Base-by-base conservation (phyloP, 352 stramenopile genomes). In the Phytophthora pisi region DNA sequence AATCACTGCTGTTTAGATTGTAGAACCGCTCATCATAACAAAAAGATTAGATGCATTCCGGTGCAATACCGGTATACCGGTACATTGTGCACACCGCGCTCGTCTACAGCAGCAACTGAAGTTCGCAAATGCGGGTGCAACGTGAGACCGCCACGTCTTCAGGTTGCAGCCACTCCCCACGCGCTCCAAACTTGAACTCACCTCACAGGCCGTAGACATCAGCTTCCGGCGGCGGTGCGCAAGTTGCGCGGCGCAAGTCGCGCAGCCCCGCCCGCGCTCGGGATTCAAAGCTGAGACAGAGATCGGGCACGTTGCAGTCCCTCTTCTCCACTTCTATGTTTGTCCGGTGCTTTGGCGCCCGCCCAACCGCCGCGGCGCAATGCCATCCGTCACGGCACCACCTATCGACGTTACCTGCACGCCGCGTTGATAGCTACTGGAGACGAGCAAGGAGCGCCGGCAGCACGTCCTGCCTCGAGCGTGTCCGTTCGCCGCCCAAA, bases 341-440 rank as follows among this genome's bases (percentile, higher is more conserved):
- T 55, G 68, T 75, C 67, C 67, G 62, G 67, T 75, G 62, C 56
- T 43, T 64, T 67, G 57, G 51, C 61, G 61, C 61, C 31, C 31
- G 31, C 8, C 68, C 62, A 70, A 71, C 62, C 36, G 40, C 31
- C 24, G 2, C 40, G 38, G 20, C 42, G 8, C 31, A 16, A 53
- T 36, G 31, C 49, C 60, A 28, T 20, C n/a, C n/a, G 60, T 73
- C 66, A 66, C 54, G 26, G 36, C 15, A 59, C 18, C 24, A 10
- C 66, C 54, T 46, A 61, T 51, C 51, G 38, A 54, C 46, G 54
- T 57, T 50, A 7, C n/a, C 34, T 38, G 26, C 42, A 18, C 20
- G 34, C 49, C 54, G 68, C 61, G 11, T 8, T 38, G 31, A 8
- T 15, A 4, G 26, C 26, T 7, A 5, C 26, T 30, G 26, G 26